Conservation (phyloP, 148 eudicot species). For the Cornus kousa region DNA sequence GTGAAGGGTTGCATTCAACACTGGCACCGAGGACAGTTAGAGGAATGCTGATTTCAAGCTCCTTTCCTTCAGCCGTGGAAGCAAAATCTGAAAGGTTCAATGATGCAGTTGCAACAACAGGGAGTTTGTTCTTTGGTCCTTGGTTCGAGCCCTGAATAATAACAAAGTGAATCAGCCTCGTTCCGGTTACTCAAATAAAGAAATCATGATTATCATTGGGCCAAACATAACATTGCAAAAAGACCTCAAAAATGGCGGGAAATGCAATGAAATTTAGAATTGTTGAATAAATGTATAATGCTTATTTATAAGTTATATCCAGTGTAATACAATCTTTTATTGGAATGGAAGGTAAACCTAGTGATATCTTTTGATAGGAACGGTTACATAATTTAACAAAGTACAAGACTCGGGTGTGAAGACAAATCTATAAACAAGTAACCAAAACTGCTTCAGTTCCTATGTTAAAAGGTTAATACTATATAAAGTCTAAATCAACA, state of each 20-base stretch:
- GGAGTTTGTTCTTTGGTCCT: slow-evolving; percentile 32
- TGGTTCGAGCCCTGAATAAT: slow-evolving; percentile 35
- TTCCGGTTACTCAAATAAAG: background rate
- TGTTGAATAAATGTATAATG: background rate
- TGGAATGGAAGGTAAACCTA: background rate
- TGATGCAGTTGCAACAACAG: slow-evolving; percentile 39
- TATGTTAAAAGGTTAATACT: background rate
- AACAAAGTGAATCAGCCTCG: background rate
- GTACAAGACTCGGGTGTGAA: background rate
- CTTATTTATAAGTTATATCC: too few species aligned
- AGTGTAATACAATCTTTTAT: background rate
- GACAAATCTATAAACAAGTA: background rate
- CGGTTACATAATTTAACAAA: background rate
- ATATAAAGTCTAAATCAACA: background rate
- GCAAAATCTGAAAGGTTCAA: slow-evolving; percentile 61
- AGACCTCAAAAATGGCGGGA: background rate
- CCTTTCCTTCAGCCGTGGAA: slow-evolving; percentile 37
- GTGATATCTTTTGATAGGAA: background rate
- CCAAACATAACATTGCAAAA: background rate
- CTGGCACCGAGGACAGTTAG: slow-evolving; percentile 23
- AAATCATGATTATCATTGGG: background rate
- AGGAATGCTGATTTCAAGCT: slow-evolving; percentile 44
- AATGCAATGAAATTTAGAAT: background rate
- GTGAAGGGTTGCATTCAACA: slow-evolving; percentile 37
- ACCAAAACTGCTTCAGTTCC: background rate